phyloP scores from a whole-genome alignment of 345 rosid species.

The Gossypium sturtianum region DNA sequence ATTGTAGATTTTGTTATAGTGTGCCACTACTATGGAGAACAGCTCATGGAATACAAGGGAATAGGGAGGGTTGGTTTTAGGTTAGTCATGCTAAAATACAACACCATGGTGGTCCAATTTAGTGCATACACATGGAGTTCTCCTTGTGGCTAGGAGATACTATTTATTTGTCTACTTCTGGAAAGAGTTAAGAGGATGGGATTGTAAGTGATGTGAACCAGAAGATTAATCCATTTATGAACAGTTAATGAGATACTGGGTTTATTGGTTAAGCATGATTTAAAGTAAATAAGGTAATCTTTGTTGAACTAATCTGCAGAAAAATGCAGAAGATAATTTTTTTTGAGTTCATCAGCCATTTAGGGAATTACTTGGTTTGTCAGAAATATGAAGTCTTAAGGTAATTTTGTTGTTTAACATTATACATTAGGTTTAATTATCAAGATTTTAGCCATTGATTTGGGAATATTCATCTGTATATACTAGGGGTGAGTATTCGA shows the following conservation, averaged over 20 bases:
- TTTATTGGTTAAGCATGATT: not conserved
- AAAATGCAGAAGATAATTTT: not conserved
- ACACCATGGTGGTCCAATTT: not conserved
- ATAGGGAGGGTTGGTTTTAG: not conserved
- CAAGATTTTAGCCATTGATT: too few relatives aligned
- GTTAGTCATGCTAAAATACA: not conserved
- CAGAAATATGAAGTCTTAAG: too few relatives aligned
- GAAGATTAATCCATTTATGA: not conserved
- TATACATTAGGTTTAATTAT: too few relatives aligned
- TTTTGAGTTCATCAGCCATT: too few relatives aligned
- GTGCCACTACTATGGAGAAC: not conserved
- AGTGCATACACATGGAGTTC: slow-evolving; percentile 6
- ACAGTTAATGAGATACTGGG: not conserved
- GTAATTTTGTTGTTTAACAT: too few relatives aligned
- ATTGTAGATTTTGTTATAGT: not conserved
- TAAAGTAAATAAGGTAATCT: not conserved
- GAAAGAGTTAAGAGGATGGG: not conserved
- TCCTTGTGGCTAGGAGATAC: slow-evolving; percentile 12
- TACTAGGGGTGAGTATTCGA: too few relatives aligned
- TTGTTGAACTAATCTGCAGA: not conserved
- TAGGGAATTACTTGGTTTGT: too few relatives aligned
- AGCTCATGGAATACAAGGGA: not conserved
- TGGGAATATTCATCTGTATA: too few relatives aligned
- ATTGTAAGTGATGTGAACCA: not conserved
- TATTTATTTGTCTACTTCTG: not conserved